phyloP scores from a whole-genome alignment of 2,329 filamentous ascomycete species.

The Colletotrichum simmondsii region DNA sequence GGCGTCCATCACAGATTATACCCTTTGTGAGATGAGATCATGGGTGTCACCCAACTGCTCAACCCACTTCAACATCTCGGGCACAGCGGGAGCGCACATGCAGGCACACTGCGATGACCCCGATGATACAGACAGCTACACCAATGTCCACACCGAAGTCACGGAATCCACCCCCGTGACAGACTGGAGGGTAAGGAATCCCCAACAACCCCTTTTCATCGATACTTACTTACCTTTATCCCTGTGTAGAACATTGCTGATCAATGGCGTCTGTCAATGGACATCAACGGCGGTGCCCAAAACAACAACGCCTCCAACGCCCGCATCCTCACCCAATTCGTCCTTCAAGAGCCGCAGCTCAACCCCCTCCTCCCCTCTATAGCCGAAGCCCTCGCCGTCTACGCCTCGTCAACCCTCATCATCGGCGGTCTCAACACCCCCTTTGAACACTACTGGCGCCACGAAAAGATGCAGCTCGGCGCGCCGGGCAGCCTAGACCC shows the following conservation, averaged over 20 bases:
- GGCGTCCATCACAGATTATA: slow-evolving; percentile 59
- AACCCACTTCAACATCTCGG: slow-evolving; percentile 68
- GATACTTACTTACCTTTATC: neutral
- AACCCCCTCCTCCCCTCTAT: slow-evolving; percentile 69
- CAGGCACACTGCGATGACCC: slow-evolving; percentile 70
- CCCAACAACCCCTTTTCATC: neutral
- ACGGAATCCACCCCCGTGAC: slow-evolving; percentile 44
- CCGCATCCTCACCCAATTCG: slow-evolving; percentile 67
- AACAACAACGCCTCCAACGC: slow-evolving; percentile 69
- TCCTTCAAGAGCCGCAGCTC: slow-evolving; percentile 54
- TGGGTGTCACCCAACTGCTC: slow-evolving; percentile 74
- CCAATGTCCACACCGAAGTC: slow-evolving; percentile 49
- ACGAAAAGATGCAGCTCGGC: slow-evolving; percentile 50
- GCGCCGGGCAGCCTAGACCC: slow-evolving; percentile 58
- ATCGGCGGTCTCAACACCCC: slow-evolving; percentile 68
- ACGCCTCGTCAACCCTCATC: slow-evolving; percentile 74
- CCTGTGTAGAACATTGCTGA: slow-evolving; percentile 54
- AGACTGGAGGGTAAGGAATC: slow-evolving; percentile 60
- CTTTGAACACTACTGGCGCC: slow-evolving; percentile 68
- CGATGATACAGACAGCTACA: slow-evolving; percentile 65
- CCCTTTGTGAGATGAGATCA: slow-evolving; percentile 75
- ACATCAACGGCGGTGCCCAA: slow-evolving; percentile 65
- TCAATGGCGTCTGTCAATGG: slow-evolving; percentile 65
- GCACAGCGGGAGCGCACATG: slow-evolving; percentile 68
- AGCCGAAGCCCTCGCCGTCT: slow-evolving; percentile 79